Conservation (phyloP, 78 protist species). For the Planoprotostelium fungivorum region DNA sequence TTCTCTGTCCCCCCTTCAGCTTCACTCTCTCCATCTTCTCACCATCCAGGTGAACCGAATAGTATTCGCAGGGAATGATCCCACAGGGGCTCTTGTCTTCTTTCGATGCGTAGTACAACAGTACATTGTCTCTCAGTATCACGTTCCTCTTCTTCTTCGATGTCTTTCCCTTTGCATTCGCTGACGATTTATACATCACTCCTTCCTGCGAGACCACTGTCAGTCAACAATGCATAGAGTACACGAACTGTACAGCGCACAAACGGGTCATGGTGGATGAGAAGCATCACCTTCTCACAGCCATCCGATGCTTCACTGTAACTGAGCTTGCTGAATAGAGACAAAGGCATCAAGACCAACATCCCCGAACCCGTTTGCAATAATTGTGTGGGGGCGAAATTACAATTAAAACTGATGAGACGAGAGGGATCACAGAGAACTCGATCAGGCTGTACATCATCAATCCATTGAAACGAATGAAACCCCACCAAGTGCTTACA, state of each 20-base stretch:
- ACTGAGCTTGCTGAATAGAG: neutral
- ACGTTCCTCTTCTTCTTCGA: neutral
- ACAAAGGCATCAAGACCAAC: neutral
- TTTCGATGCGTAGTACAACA: neutral
- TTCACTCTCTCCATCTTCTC: neutral
- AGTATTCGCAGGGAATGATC: neutral
- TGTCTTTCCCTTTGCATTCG: neutral
- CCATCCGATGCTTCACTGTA: neutral
- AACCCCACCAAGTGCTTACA: neutral
- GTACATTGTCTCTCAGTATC: neutral
- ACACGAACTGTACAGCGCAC: neutral
- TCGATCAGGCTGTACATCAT: neutral
- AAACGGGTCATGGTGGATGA: neutral
- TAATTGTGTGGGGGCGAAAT: neutral
- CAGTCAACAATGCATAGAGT: neutral
- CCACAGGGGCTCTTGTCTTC: neutral
- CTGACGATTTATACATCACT: neutral
- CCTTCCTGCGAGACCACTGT: neutral
- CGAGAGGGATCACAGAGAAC: neutral
- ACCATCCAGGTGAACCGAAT: neutral
- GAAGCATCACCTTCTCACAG: neutral
- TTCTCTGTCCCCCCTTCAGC: neutral
- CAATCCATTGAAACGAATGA: neutral
- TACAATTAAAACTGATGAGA: neutral
- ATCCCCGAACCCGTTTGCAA: neutral